These are phyloP conservation scores for Thinopyrum elongatum DNA, from an alignment of 176 grass and related monocot species.

Conservation along the genomic window DNA sequence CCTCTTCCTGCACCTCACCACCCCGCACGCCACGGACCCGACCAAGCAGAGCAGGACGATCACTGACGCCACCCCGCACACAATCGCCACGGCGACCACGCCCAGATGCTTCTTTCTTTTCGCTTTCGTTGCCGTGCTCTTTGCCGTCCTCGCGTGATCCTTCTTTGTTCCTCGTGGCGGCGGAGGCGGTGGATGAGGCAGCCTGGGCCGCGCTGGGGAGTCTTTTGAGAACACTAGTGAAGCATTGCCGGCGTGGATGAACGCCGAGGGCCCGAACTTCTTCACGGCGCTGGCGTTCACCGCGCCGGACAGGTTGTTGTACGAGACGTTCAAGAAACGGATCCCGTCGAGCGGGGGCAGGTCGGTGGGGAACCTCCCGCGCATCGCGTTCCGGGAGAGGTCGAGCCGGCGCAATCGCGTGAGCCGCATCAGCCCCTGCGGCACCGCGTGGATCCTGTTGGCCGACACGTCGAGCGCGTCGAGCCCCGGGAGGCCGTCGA, in stretches of 20 bases:
- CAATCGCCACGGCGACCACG: slow-evolving; percentile 32
- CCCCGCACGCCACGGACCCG: slow-evolving; percentile 49
- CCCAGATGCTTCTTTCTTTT: slow-evolving; percentile 9
- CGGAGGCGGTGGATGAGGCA: neutral
- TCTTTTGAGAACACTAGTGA: slow-evolving; percentile 28
- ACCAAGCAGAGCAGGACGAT: slow-evolving; percentile 40
- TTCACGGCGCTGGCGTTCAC: slow-evolving; percentile 36
- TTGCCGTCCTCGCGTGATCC: neutral
- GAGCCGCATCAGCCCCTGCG: slow-evolving; percentile 45
- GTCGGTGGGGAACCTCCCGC: slow-evolving; percentile 54
- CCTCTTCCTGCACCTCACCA: slow-evolving; percentile 15
- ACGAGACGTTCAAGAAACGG: slow-evolving; percentile 64
- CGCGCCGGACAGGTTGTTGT: slow-evolving; percentile 59
- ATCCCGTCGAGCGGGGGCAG: slow-evolving; percentile 46
- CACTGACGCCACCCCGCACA: slow-evolving; percentile 38
- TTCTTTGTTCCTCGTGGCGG: neutral
- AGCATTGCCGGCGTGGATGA: slow-evolving; percentile 55
- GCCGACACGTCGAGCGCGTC: slow-evolving; percentile 49
- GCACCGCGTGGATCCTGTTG: slow-evolving; percentile 57
- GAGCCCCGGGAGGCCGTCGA: slow-evolving; percentile 35
- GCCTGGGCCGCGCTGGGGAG: neutral
- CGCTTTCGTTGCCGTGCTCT: neutral
- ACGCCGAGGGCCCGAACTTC: slow-evolving; percentile 69
- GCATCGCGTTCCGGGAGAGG: slow-evolving; percentile 67
- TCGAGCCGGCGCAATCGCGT: slow-evolving; percentile 43